Evolutionary conservation across 1,284 basidiomycete genomes (phyloP).

Genomic region (Boletus semigastroideus): DNA sequence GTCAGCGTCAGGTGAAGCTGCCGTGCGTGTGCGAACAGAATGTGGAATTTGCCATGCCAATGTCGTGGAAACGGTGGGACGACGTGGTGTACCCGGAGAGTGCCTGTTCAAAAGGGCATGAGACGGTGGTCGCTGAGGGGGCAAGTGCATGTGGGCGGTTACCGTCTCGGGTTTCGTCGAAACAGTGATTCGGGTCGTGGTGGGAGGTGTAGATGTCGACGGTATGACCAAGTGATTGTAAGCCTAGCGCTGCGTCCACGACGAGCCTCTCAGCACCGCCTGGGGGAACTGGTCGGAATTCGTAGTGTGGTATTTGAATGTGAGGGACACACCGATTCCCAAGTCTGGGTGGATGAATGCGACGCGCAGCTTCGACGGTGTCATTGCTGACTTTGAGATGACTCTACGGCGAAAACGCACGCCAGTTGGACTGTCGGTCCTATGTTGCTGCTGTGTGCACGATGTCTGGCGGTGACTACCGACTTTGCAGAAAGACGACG

Average conservation of each 20-base stretch:
- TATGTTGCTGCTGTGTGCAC: too few species aligned
- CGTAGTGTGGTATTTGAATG: neutral
- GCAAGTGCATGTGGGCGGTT: conserved; percentile 12
- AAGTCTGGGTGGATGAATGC: conserved; percentile 95
- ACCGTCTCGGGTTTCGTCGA: conserved; percentile 91
- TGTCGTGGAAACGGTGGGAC: conserved; percentile 79
- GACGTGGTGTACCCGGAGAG: conserved; percentile 79
- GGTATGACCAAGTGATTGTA: conserved; percentile 82
- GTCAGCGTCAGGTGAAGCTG: conserved; percentile 75
- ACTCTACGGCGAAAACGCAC: too few species aligned
- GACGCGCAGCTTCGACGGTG: conserved; percentile 42
- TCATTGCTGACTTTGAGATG: conserved; percentile 5
- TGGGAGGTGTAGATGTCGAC: conserved; percentile 96
- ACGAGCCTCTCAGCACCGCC: conserved; percentile 95
- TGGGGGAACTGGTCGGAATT: conserved; percentile 31
- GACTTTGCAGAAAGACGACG: too few species aligned
- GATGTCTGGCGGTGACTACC: too few species aligned
- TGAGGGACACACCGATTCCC: conserved; percentile 73
- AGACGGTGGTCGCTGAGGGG: conserved; percentile 1
- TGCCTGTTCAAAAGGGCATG: conserved; percentile 51
- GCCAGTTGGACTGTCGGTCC: too few species aligned
- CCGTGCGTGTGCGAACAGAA: conserved; percentile 86
- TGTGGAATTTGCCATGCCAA: conserved; percentile 76
- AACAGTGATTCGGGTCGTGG: conserved; percentile 83
- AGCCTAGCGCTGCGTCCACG: conserved; percentile 91